phyloP scores from a whole-genome alignment of 1,139 yeast genomes.

The Pichia sp. region DNA sequence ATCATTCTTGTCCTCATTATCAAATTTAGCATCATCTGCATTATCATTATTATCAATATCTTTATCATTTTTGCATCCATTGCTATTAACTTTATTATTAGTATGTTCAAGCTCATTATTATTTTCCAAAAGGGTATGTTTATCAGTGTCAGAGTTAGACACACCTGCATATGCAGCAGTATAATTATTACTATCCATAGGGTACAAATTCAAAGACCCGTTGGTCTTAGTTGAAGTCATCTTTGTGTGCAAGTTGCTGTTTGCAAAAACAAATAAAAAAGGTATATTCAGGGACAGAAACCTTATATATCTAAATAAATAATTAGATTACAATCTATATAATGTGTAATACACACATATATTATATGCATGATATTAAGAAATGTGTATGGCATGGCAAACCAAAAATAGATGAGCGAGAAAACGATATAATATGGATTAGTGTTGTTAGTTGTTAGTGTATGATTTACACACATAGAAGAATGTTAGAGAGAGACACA shows the following conservation, averaged over 20 bases:
- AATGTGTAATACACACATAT: no score
- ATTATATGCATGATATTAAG: no score
- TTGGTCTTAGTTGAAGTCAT: slow-evolving; percentile 22
- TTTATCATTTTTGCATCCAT: slow-evolving; percentile 6
- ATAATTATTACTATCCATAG: slow-evolving; percentile 27
- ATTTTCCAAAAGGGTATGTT: slow-evolving; percentile 4
- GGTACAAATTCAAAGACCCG: slow-evolving; percentile 24
- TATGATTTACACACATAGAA: no score
- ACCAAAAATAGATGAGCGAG: no score
- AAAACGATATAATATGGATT: no score
- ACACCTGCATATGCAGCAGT: slow-evolving; percentile 28
- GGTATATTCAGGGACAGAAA: no score
- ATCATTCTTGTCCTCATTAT: neutral
- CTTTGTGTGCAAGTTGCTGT: slow-evolving; percentile 10
- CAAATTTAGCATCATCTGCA: slow-evolving; percentile 12
- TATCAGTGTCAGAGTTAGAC: slow-evolving; percentile 2
- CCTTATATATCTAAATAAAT: no score
- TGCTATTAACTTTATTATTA: neutral
- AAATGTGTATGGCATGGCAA: no score
- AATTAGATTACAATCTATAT: no score
- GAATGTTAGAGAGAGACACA: no score
- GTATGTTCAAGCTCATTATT: no score
- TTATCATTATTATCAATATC: slow-evolving; percentile 21
- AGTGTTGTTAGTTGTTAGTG: no score
- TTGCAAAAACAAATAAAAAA: slow-evolving; percentile 15